Percentiles rank a stretch among this genome's conserved stretches.
Conservation (phyloP, 305 asterid genomes). For the Fraxinus sp. region DNA sequence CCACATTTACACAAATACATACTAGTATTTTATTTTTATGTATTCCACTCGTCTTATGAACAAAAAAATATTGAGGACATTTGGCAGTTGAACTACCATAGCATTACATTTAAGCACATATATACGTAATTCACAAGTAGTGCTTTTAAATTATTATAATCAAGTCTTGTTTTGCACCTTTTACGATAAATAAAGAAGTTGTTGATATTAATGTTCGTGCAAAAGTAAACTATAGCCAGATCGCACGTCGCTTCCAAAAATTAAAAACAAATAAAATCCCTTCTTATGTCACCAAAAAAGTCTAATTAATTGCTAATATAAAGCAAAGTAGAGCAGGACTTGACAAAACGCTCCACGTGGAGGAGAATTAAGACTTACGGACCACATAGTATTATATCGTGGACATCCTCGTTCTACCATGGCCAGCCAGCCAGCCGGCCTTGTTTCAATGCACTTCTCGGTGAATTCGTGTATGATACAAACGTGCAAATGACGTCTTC, state of each 20-base stretch:
- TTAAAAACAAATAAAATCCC: constrained; percentile 13
- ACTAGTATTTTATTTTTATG: too few relatives aligned
- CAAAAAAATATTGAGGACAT: too few relatives aligned
- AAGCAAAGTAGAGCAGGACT: constrained; percentile 19
- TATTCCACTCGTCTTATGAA: too few relatives aligned
- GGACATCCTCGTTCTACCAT: constrained; percentile 18
- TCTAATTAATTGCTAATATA: constrained; percentile 12
- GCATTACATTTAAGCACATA: too few relatives aligned
- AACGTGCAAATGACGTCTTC: neutral
- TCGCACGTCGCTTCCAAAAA: constrained; percentile 15
- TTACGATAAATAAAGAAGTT: too few relatives aligned
- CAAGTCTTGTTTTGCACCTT: too few relatives aligned
- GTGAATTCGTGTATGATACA: neutral
- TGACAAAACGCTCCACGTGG: constrained; percentile 33
- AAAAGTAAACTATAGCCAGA: constrained; percentile 5
- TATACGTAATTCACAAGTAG: too few relatives aligned
- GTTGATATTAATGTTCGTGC: neutral
- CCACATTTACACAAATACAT: too few relatives aligned
- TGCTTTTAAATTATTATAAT: too few relatives aligned
- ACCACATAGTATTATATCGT: neutral
- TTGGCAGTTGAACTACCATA: too few relatives aligned
- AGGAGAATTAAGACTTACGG: constrained; percentile 12
- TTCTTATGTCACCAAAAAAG: constrained; percentile 14
- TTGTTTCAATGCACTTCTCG: constrained; percentile 1
- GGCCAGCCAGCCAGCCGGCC: constrained; percentile 30